Conservation (phyloP, 2,329 filamentous ascomycete species). For the Sporothrix schenckii region DNA sequence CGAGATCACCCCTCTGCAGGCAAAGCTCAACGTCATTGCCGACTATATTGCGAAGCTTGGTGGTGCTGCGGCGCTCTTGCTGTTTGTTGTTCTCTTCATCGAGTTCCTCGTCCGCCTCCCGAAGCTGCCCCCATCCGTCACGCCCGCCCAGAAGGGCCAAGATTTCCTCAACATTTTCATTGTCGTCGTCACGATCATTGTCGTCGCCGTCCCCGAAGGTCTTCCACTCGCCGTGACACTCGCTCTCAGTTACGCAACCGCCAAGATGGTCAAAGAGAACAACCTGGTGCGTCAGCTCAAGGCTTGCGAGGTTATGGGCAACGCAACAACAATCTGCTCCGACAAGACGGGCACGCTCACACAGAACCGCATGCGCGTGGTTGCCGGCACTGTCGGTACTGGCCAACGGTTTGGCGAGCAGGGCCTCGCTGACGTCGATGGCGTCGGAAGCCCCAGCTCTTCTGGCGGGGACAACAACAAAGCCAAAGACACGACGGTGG, state of each 20-base stretch:
- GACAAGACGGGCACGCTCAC: conserved; percentile 70
- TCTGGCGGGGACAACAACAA: conserved; percentile 36
- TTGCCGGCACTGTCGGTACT: conserved; percentile 62
- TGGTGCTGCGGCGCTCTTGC: conserved; percentile 73
- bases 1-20: conserved; percentile 75
- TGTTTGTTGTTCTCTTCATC: conserved; percentile 86
- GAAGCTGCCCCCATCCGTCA: conserved; percentile 50
- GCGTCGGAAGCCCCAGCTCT: conserved; percentile 36
- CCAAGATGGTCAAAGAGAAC: conserved; percentile 75
- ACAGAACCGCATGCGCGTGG: conserved; percentile 70
- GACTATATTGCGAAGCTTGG: conserved; percentile 78
- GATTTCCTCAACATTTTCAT: conserved; percentile 76
- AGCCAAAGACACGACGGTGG: conserved; percentile 12
- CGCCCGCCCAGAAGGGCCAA: conserved; percentile 75
- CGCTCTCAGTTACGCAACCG: conserved; percentile 75
- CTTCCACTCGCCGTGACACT: conserved; percentile 77
- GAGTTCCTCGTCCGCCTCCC: conserved; percentile 74
- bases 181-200: conserved; percentile 76
- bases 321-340: conserved; percentile 63
- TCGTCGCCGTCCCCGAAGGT: conserved; percentile 78
- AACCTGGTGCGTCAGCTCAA: conserved; percentile 76
- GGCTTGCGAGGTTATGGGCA: conserved; percentile 81
- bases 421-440: conserved; percentile 29
- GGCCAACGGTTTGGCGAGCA: conserved; percentile 57
- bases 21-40: conserved; percentile 73